These are phyloP conservation scores for Torulaspora microellipsoides DNA, from an alignment of 805 yeast genomes.

Conservation along the genomic window DNA sequence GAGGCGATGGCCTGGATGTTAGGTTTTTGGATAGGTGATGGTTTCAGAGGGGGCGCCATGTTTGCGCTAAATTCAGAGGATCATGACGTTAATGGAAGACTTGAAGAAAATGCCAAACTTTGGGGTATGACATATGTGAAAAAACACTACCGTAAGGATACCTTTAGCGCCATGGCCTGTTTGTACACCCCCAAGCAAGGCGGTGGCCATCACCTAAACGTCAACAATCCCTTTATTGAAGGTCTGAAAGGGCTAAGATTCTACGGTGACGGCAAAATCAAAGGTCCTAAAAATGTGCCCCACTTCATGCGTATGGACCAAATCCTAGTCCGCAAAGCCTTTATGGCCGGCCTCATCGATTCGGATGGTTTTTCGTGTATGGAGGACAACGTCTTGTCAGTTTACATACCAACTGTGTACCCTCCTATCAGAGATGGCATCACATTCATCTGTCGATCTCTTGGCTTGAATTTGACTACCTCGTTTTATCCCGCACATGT, in stretches of 20 bases:
- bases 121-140: constrained; percentile 6
- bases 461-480: constrained; percentile 8
- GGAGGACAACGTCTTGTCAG: not conserved
- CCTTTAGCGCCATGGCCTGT: constrained; percentile 4
- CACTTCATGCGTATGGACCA: constrained; percentile 4
- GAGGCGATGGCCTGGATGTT: constrained; percentile 14
- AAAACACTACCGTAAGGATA: not conserved
- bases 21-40: constrained; percentile 14
- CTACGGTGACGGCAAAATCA: constrained; percentile 2
- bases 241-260: constrained; percentile 6
- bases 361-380: constrained; percentile 6
- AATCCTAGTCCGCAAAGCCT: constrained; percentile 8
- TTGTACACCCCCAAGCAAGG: no score
- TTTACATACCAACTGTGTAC: constrained; percentile 3
- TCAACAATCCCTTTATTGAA: constrained; percentile 2
- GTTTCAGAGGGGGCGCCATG: constrained; percentile 6
- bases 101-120: not conserved
- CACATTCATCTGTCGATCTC: constrained; percentile 4
- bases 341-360: constrained; percentile 11
- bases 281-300: constrained; percentile 5
- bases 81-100: constrained; percentile 8
- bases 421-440: constrained; percentile 9
- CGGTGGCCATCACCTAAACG: not conserved
- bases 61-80: constrained; percentile 9
- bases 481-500: constrained; percentile 2